These are phyloP conservation scores for Colletotrichum tropicicola DNA, from an alignment of 2,329 filamentous ascomycete species.

Conservation along the genomic window DNA sequence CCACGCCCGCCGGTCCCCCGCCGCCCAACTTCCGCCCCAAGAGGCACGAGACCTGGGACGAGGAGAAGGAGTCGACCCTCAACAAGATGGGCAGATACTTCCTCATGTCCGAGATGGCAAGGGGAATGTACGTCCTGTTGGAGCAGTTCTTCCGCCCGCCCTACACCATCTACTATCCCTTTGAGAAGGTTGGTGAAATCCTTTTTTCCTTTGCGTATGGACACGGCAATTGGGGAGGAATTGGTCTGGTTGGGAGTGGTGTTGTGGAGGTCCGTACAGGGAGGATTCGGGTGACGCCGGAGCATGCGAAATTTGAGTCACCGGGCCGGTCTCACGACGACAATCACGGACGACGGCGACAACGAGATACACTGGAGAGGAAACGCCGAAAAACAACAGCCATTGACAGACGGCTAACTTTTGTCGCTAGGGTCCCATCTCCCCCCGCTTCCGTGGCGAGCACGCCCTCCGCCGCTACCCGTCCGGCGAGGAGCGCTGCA, in stretches of 20 bases:
- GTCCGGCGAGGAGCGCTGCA: constrained; percentile 97
- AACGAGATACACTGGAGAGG: background rate
- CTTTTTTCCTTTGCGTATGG: background rate
- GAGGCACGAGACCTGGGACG: constrained; percentile 79
- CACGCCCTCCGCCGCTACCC: constrained; percentile 96
- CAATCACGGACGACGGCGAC: background rate
- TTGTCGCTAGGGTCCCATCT: constrained; percentile 79
- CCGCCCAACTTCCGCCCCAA: constrained; percentile 83
- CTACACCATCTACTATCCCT: constrained; percentile 98
- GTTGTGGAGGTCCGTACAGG: background rate
- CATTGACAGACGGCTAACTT: background rate
- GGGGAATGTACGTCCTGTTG: constrained; percentile 96
- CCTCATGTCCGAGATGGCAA: constrained; percentile 92
- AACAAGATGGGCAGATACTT: constrained; percentile 94
- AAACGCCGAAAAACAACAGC: background rate
- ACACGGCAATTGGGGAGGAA: background rate
- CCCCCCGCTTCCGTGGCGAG: constrained; percentile 96
- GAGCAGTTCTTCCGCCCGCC: constrained; percentile 99
- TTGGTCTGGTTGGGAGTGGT: too few relatives aligned
- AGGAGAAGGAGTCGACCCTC: constrained; percentile 78
- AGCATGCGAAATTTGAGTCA: background rate
- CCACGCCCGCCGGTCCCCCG: constrained; percentile 80
- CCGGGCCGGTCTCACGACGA: too few relatives aligned
- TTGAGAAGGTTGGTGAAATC: constrained; percentile 78
- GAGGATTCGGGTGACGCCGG: background rate